Evolutionary conservation across 2,329 filamentous ascomycete genomes (phyloP).

Genomic region (Zasmidium cellare): DNA sequence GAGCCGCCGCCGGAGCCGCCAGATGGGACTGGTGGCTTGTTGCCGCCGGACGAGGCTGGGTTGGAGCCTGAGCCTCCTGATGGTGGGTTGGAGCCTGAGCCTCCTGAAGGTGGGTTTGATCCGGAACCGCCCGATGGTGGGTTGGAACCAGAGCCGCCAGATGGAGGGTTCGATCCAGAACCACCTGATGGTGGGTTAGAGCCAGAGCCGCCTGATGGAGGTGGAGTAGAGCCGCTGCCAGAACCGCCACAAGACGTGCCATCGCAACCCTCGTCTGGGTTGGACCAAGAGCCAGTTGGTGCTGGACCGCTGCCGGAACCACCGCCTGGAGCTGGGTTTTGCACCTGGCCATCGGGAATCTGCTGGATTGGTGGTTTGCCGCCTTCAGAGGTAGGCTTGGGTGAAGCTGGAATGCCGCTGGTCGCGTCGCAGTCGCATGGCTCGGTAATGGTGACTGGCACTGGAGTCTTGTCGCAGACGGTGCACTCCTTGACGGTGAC

Average conservation of each 20-base stretch:
- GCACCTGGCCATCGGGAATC: slow-evolving; percentile 22
- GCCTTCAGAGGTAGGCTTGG: slow-evolving; percentile 13
- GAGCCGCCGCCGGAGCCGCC: slow-evolving; percentile 9
- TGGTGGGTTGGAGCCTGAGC: slow-evolving; percentile 4
- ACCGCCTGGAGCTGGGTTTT: slow-evolving; percentile 12
- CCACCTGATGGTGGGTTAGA: slow-evolving; percentile 3
- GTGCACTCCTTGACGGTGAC: slow-evolving; percentile 35
- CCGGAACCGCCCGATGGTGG: not conserved
- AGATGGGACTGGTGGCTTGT: slow-evolving; percentile 2
- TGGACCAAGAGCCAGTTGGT: not conserved
- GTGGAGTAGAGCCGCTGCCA: not conserved
- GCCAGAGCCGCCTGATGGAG: not conserved
- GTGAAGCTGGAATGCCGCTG: slow-evolving; percentile 23
- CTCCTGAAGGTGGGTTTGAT: slow-evolving; percentile 5
- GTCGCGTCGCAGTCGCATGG: slow-evolving; percentile 37
- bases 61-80: slow-evolving; percentile 1
- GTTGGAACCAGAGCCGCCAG: not conserved
- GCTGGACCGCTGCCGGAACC: not conserved
- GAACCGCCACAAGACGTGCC: not conserved
- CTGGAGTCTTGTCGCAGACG: slow-evolving; percentile 31
- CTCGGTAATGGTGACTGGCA: slow-evolving; percentile 37
- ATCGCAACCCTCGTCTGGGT: slow-evolving; percentile 5
- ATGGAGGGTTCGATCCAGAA: not conserved
- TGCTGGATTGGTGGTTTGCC: slow-evolving; percentile 4
- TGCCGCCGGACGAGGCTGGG: slow-evolving; percentile 3